phyloP scores from a whole-genome alignment of 192 early-diverging fungal species.

The Mortierella hygrophila region DNA sequence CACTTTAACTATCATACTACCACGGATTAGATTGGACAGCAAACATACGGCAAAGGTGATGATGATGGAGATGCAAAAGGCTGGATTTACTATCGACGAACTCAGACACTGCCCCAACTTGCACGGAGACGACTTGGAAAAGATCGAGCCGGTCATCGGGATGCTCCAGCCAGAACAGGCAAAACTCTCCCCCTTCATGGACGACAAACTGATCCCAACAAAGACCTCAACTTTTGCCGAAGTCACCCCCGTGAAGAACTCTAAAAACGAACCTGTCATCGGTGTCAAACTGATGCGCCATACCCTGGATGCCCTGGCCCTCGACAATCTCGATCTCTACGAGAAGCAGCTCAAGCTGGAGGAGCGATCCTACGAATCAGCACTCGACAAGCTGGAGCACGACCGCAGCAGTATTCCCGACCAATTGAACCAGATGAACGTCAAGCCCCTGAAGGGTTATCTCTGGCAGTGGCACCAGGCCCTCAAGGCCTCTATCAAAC shows the following conservation, averaged over 20 bases:
- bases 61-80: conserved; percentile 61
- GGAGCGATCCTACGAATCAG: conserved; percentile 82
- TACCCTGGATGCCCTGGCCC: conserved; percentile 70
- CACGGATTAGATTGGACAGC: conserved; percentile 49
- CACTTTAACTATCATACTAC: neutral
- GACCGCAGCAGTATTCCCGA: conserved; percentile 66
- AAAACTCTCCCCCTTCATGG: conserved; percentile 15
- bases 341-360: conserved; percentile 87
- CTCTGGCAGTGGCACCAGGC: conserved; percentile 83
- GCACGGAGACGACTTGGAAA: conserved; percentile 45
- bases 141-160: conserved; percentile 17
- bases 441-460: conserved; percentile 65
- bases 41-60: conserved; percentile 60
- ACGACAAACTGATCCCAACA: conserved; percentile 11
- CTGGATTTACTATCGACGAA: conserved; percentile 39
- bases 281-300: conserved; percentile 84
- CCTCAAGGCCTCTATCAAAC: conserved; percentile 76
- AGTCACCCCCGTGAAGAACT: conserved; percentile 23
- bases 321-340: conserved; percentile 70
- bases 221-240: conserved; percentile 15
- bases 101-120: conserved; percentile 33
- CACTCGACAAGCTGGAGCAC: conserved; percentile 73
- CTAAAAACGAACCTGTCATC: conserved; percentile 61
- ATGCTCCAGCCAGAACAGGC: conserved; percentile 37
- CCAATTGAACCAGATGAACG: conserved; percentile 68